A percentile compares a stretch with the other conserved stretches of the same genome.
Conservation (phyloP, 2,329 filamentous ascomycete species). For the Claviceps fusiformis region DNA sequence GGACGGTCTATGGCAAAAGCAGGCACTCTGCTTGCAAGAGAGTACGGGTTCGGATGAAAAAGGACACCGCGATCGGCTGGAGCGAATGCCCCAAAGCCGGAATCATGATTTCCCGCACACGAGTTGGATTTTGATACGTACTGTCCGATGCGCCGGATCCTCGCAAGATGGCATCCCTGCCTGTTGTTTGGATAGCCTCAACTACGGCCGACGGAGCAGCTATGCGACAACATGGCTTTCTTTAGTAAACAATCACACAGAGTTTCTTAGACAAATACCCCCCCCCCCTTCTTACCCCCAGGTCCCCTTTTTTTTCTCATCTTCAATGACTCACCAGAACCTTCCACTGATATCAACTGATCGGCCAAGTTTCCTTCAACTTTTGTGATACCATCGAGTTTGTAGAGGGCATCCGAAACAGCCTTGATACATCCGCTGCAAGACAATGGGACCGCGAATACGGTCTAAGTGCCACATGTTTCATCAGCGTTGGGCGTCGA, state of each 20-base stretch:
- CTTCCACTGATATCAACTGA: constrained; percentile 73
- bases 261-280: neutral
- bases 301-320: neutral
- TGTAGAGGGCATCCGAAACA: constrained; percentile 65
- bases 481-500: constrained; percentile 17
- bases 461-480: constrained; percentile 46
- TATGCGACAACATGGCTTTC: constrained; percentile 13
- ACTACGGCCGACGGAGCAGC: constrained; percentile 84
- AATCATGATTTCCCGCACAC: neutral
- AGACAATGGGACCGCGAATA: constrained; percentile 88
- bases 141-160: constrained; percentile 78
- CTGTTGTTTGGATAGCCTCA: constrained; percentile 73
- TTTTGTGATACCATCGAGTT: constrained; percentile 66
- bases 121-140: constrained; percentile 29
- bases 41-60: neutral
- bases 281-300: constrained; percentile 4
- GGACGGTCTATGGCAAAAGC: neutral
- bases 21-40: neutral
- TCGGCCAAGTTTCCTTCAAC: constrained; percentile 71
- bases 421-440: constrained; percentile 83
- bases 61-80: neutral
- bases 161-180: constrained; percentile 84
- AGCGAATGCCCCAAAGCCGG: neutral
- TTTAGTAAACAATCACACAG: neutral
- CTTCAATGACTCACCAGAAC: constrained; percentile 49